A percentile compares a stretch with the other conserved stretches of the same genome.
phyloP scores from a whole-genome alignment of 2,329 filamentous ascomycete species.

The Pyrenochaeta sp. region DNA sequence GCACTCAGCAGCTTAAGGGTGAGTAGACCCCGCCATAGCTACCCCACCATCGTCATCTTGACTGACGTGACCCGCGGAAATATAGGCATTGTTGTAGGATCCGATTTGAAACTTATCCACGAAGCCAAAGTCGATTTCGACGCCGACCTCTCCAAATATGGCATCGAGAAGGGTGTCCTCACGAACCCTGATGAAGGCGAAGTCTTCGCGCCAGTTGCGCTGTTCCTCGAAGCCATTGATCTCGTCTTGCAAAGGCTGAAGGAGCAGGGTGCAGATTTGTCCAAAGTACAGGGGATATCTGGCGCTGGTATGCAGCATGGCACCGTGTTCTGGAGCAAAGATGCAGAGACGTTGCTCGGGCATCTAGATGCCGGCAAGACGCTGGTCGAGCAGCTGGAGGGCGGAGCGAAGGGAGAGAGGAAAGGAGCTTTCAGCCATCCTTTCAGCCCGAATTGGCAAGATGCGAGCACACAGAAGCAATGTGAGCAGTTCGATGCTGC shows the following conservation, averaged over 20 bases:
- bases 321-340: conserved; percentile 87
- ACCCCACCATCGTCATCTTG: conserved; percentile 35
- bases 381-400: conserved; percentile 75
- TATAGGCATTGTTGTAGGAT: conserved; percentile 81
- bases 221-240: conserved; percentile 95
- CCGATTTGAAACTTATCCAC: conserved; percentile 79
- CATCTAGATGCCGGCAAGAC: conserved; percentile 67
- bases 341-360: conserved; percentile 71
- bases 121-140: conserved; percentile 97
- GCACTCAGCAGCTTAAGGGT: conserved; percentile 96
- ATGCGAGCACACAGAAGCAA: conserved; percentile 90
- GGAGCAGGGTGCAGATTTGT: conserved; percentile 74
- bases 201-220: conserved; percentile 89
- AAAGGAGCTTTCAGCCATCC: conserved; percentile 78
- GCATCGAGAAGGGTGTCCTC: conserved; percentile 86
- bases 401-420: conserved; percentile 46
- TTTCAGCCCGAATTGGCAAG: conserved; percentile 96
- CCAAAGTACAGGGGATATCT: conserved; percentile 79
- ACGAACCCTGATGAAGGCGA: conserved; percentile 83
- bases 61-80: conserved; percentile 23
- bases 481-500: conserved; percentile 85
- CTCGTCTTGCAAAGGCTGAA: conserved; percentile 79
- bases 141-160: conserved; percentile 74
- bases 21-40: conserved; percentile 39
- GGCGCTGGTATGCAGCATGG: conserved; percentile 98